phyloP scores from a whole-genome alignment of 805 yeast genomes.

The Torulaspora franciscae region DNA sequence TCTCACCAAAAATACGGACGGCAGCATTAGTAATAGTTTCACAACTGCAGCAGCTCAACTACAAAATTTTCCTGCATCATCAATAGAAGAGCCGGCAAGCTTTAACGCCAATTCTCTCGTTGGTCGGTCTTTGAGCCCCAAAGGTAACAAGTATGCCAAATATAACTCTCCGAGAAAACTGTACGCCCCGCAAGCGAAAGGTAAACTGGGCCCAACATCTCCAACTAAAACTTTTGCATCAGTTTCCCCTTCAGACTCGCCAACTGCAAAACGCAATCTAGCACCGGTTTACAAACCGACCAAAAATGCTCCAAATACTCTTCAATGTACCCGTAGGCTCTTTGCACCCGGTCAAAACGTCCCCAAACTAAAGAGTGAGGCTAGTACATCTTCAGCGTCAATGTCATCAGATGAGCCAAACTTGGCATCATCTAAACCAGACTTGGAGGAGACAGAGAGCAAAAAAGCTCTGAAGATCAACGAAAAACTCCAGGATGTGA shows the following conservation, averaged over 20 bases:
- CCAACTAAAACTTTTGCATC: slow-evolving; percentile 18
- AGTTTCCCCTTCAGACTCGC: slow-evolving; percentile 13
- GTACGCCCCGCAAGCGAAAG: slow-evolving; percentile 17
- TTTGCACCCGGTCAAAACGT: slow-evolving; percentile 9
- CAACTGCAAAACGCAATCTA: slow-evolving; percentile 8
- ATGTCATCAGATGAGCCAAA: not conserved
- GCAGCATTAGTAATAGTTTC: slow-evolving; percentile 16
- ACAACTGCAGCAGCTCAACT: slow-evolving; percentile 33
- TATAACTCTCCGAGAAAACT: slow-evolving; percentile 7
- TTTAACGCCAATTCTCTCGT: not conserved
- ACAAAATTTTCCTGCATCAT: slow-evolving; percentile 5
- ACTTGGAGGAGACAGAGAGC: not conserved
- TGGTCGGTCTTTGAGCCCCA: slow-evolving; percentile 6
- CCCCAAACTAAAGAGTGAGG: slow-evolving; percentile 1
- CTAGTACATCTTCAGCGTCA: not conserved
- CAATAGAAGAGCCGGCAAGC: slow-evolving; percentile 3
- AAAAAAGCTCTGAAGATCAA: not conserved
- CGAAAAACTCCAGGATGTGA: too few relatives aligned
- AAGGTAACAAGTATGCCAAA: not conserved
- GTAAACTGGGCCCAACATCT: slow-evolving; percentile 1
- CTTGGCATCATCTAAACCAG: not conserved
- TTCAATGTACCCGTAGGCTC: slow-evolving; percentile 5
- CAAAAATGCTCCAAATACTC: slow-evolving; percentile 11
- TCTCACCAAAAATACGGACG: slow-evolving; percentile 16
- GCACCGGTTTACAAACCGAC: slow-evolving; percentile 13